Evolutionary conservation across 2,329 filamentous ascomycete genomes (phyloP).

Genomic region (Paecilomyces dactylethromorphus): DNA sequence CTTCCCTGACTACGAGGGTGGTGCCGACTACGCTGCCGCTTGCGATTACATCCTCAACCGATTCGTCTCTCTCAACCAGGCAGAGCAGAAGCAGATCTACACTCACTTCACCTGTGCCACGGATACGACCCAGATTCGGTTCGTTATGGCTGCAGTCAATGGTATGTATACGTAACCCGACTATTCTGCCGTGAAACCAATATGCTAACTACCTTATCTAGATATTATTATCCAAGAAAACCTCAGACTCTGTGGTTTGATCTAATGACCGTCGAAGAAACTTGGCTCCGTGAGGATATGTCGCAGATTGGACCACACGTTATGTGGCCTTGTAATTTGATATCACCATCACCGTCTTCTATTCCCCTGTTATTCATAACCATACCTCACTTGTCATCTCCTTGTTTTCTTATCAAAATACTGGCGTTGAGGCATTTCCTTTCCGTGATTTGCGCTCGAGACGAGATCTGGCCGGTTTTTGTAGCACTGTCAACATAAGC

Average conservation of each 20-base stretch:
- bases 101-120: slow-evolving; percentile 99
- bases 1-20: slow-evolving; percentile 76
- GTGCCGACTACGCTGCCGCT: slow-evolving; percentile 88
- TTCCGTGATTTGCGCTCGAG: slow-evolving; percentile 15
- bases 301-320: slow-evolving; percentile 26
- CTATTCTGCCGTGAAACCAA: neutral
- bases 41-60: slow-evolving; percentile 99
- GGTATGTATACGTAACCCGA: slow-evolving; percentile 51
- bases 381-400: slow-evolving; percentile 17
- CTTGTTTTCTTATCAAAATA: slow-evolving; percentile 23
- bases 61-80: slow-evolving; percentile 96
- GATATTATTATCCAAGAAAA: slow-evolving; percentile 99
- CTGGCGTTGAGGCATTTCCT: slow-evolving; percentile 25
- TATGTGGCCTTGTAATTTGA: slow-evolving; percentile 24
- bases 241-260: slow-evolving; percentile 90
- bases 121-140: slow-evolving; percentile 96
- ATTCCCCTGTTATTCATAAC: slow-evolving; percentile 9
- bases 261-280: slow-evolving; percentile 53
- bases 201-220: slow-evolving; percentile 33
- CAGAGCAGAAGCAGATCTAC: slow-evolving; percentile 99
- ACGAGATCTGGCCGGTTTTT: slow-evolving; percentile 21
- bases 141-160: slow-evolving; percentile 99
- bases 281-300: slow-evolving; percentile 17
- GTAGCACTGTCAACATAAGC: neutral
- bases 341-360: slow-evolving; percentile 7